Evolutionary conservation across 768 basidiomycete species (phyloP).

Genomic region (Pluteus cervinus): DNA sequence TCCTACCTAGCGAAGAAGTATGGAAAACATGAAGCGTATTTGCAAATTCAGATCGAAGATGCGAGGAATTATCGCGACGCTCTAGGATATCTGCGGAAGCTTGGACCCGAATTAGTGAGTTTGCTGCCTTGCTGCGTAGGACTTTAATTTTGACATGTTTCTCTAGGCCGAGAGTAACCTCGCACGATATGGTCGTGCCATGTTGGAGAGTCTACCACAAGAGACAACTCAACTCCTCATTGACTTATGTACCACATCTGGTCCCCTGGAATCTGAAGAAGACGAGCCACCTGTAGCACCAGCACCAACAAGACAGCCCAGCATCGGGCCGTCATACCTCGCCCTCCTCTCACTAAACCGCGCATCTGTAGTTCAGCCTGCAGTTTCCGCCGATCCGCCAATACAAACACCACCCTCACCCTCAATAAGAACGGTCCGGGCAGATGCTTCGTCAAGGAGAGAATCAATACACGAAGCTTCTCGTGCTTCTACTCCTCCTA

Average conservation of each 20-base stretch:
- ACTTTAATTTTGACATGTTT: slow-evolving; percentile 1
- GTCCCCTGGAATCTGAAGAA: slow-evolving; percentile 35
- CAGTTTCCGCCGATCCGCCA: slow-evolving; percentile 19
- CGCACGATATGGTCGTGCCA: slow-evolving; percentile 80
- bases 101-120: slow-evolving; percentile 77
- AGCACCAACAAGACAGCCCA: slow-evolving; percentile 18
- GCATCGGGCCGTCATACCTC: slow-evolving; percentile 57
- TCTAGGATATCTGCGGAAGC: slow-evolving; percentile 66
- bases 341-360: slow-evolving; percentile 76
- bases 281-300: slow-evolving; percentile 26
- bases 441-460: too few species aligned
- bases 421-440: too few species aligned
- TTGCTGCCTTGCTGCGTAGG: slow-evolving; percentile 4
- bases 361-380: slow-evolving; percentile 28
- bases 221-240: slow-evolving; percentile 90
- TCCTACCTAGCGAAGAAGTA: slow-evolving; percentile 91
- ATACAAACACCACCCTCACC: slow-evolving; percentile 2
- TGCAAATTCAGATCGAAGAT: slow-evolving; percentile 94
- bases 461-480: too few species aligned
- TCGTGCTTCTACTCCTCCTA: too few species aligned
- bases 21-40: slow-evolving; percentile 85
- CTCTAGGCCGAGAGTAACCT: slow-evolving; percentile 78
- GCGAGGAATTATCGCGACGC: slow-evolving; percentile 78
- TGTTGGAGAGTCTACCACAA: slow-evolving; percentile 76
- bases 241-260: slow-evolving; percentile 78